Conservation (phyloP, 305 asterid genomes). For the Euphrasia arctica region DNA sequence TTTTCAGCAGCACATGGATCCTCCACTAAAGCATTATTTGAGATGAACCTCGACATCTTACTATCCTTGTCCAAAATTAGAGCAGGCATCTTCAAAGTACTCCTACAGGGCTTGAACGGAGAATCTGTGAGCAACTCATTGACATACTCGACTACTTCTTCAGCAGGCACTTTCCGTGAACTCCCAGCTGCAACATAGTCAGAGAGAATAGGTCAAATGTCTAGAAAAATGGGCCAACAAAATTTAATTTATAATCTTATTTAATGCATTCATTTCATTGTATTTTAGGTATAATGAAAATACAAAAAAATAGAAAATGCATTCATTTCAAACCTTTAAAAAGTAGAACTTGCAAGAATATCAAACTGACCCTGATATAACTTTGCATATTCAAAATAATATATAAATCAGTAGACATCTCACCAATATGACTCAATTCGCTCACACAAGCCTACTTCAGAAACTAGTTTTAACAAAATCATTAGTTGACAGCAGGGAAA, state of each 20-base stretch:
- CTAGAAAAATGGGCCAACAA: conserved; percentile 20
- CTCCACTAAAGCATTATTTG: conserved; percentile 79
- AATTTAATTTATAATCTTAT: conserved; percentile 20
- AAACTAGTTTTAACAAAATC: conserved; percentile 5
- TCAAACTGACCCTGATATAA: neutral
- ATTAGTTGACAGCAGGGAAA: conserved; percentile 10
- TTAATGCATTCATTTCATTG: neutral
- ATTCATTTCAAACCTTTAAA: neutral
- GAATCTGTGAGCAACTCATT: conserved; percentile 56
- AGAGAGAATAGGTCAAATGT: conserved; percentile 14
- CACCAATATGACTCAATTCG: neutral
- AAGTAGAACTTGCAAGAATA: conserved; percentile 3
- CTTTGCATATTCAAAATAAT: neutral
- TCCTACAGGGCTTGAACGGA: conserved; percentile 60
- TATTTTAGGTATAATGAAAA: neutral
- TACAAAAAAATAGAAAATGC: neutral
- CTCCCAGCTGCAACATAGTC: conserved; percentile 59
- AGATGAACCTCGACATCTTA: conserved; percentile 57
- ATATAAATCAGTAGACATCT: conserved; percentile 2
- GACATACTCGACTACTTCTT: conserved; percentile 52
- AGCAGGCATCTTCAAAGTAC: conserved; percentile 81
- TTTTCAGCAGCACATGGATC: conserved; percentile 81
- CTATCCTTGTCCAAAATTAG: conserved; percentile 71
- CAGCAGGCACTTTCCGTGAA: conserved; percentile 46
- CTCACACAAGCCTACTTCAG: neutral